Percentiles rank a stretch among this genome's conserved stretches.
Conservation (phyloP, 179 eudicot species). For the Monotropa hypopitys region DNA sequence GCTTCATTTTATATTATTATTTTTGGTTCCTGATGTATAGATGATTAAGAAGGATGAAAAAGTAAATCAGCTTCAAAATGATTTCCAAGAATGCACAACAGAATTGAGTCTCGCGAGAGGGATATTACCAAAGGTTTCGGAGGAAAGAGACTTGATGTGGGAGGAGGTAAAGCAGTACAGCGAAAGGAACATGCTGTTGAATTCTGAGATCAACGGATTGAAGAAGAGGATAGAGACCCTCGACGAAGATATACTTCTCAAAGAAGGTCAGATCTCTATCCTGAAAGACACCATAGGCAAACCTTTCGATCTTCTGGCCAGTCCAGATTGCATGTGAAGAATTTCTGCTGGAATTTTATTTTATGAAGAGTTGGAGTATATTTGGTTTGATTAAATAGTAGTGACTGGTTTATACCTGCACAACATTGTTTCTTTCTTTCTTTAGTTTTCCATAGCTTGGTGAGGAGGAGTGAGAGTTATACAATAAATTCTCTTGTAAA, state of each 20-base stretch:
- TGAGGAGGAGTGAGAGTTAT: not conserved
- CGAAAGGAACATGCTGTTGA: slow-evolving; percentile 68
- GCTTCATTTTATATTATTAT: not conserved
- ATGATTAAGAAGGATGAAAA: slow-evolving; percentile 68
- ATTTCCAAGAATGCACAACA: slow-evolving; percentile 57
- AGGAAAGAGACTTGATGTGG: slow-evolving; percentile 84
- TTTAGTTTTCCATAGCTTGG: not conserved
- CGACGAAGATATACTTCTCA: slow-evolving; percentile 75
- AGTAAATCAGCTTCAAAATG: slow-evolving; percentile 36
- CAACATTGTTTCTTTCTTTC: not conserved
- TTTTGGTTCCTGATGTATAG: slow-evolving; percentile 20
- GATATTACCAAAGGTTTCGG: slow-evolving; percentile 56
- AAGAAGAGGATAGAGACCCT: slow-evolving; percentile 73
- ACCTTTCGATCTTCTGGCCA: slow-evolving; percentile 60
- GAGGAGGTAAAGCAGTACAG: slow-evolving; percentile 59
- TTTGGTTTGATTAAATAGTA: not conserved
- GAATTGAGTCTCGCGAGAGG: slow-evolving; percentile 41
- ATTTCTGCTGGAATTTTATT: slow-evolving; percentile 9
- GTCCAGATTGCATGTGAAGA: slow-evolving; percentile 21
- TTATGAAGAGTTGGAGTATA: not conserved
- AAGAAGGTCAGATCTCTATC: slow-evolving; percentile 87
- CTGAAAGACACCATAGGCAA: slow-evolving; percentile 57
- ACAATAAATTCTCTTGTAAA: not conserved
- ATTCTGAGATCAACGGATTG: slow-evolving; percentile 45
- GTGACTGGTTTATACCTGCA: not conserved